phyloP scores from a whole-genome alignment of 2,329 filamentous ascomycete species.

The Colletotrichum sp. region DNA sequence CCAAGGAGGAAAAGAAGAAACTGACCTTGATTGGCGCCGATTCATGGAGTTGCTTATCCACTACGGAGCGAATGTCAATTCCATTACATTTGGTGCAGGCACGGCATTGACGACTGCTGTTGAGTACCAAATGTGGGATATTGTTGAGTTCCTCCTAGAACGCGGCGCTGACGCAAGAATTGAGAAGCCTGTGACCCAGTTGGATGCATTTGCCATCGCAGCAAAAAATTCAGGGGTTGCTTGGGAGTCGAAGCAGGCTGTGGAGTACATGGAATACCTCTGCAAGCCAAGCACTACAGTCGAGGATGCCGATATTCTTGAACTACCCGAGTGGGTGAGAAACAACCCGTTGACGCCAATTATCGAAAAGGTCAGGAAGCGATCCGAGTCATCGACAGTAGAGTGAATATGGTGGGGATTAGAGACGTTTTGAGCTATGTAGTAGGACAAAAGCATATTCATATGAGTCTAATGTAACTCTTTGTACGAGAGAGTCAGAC shows the following conservation, averaged over 20 bases:
- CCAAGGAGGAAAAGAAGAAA: neutral
- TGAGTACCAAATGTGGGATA: neutral
- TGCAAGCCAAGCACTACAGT: neutral
- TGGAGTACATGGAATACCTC: neutral
- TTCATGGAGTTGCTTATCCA: neutral
- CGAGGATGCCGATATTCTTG: neutral
- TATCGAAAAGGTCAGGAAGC: neutral
- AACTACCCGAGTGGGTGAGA: neutral
- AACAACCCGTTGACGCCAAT: neutral
- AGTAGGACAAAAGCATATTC: neutral
- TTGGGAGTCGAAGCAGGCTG: neutral
- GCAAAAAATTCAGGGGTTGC: neutral
- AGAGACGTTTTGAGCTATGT: neutral
- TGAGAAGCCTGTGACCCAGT: neutral
- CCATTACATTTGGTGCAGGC: neutral
- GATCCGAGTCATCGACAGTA: neutral
- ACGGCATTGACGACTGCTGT: neutral
- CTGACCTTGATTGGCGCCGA: neutral
- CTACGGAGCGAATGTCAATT: neutral
- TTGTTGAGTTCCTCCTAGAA: neutral
- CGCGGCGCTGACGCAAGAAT: neutral
- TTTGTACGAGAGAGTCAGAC: neutral
- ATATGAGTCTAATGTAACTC: neutral
- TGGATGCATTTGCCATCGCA: neutral
- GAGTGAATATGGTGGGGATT: neutral